phyloP scores from a whole-genome alignment of 2,329 filamentous ascomycete genomes.

The Microdochium bolleyi region DNA sequence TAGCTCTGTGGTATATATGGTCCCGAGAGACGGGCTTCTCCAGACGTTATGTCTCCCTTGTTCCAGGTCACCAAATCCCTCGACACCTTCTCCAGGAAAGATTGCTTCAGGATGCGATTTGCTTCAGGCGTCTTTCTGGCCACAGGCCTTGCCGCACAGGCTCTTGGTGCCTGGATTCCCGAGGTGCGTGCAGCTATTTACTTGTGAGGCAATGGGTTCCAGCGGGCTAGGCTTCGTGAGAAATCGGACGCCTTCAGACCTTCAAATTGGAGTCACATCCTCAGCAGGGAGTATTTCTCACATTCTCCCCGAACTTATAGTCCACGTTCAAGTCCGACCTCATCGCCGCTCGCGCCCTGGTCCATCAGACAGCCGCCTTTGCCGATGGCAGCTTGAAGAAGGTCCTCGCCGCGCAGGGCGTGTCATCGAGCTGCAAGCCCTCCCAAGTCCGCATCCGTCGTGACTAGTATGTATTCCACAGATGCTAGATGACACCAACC shows the following conservation, averaged over 20 bases:
- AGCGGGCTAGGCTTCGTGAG: neutral
- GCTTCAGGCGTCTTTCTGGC: neutral
- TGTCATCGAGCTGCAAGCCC: conserved; percentile 3
- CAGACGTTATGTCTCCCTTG: no score
- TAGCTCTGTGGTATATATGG: no score
- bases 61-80: no score
- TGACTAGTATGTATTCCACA: conserved; percentile 4
- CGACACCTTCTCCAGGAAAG: no score
- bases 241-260: neutral
- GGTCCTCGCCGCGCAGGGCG: neutral
- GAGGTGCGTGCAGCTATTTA: no score
- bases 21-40: no score
- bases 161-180: neutral
- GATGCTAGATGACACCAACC: neutral
- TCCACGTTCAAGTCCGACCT: conserved; percentile 6
- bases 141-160: neutral
- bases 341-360: conserved; percentile 1
- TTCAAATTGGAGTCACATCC: neutral
- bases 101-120: neutral
- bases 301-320: conserved; percentile 1
- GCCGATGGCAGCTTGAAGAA: conserved; percentile 2
- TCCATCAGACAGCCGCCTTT: conserved; percentile 1
- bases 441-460: conserved; percentile 2
- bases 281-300: neutral
- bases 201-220: neutral